Conservation (phyloP, 441 rosid genomes). For the Arabidopsis hybrid region DNA sequence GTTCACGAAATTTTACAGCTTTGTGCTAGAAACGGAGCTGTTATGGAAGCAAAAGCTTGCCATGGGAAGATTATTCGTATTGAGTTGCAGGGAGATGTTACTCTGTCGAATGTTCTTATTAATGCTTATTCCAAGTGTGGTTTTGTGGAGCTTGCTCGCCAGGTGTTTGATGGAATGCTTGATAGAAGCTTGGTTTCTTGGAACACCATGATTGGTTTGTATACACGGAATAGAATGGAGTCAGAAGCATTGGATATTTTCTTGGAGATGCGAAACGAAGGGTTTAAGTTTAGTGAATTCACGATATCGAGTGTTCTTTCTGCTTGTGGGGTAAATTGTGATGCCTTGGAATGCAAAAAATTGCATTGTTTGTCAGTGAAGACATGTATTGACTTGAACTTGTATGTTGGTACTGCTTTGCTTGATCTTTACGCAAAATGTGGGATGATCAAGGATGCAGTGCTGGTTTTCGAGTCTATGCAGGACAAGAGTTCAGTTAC, state of each 20-base stretch:
- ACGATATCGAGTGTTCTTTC: slow-evolving; percentile 73
- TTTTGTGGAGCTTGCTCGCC: slow-evolving; percentile 51
- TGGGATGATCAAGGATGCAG: slow-evolving; percentile 60
- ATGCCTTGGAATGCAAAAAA: slow-evolving; percentile 58
- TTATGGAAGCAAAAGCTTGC: slow-evolving; percentile 54
- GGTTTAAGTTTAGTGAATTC: slow-evolving; percentile 58
- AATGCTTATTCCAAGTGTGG: slow-evolving; percentile 64
- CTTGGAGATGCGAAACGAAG: slow-evolving; percentile 56
- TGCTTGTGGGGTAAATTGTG: slow-evolving; percentile 58
- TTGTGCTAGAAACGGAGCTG: slow-evolving; percentile 52
- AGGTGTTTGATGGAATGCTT: slow-evolving; percentile 76
- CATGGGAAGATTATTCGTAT: slow-evolving; percentile 55
- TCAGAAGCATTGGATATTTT: slow-evolving; percentile 59
- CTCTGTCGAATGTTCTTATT: slow-evolving; percentile 64
- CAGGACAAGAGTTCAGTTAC: slow-evolving; percentile 68
- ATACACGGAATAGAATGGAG: slow-evolving; percentile 52
- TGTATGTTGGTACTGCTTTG: slow-evolving; percentile 76
- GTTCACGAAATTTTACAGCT: slow-evolving; percentile 49
- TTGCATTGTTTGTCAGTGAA: slow-evolving; percentile 73
- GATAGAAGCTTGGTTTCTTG: slow-evolving; percentile 73
- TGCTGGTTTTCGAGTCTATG: slow-evolving; percentile 67
- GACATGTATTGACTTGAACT: slow-evolving; percentile 55
- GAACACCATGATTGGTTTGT: slow-evolving; percentile 71
- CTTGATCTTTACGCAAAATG: slow-evolving; percentile 81
- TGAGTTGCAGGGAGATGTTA: slow-evolving; percentile 48